Evolutionary conservation across 495 filamentous ascomycete genomes (phyloP), one percentile per base, ranked within the genome.

Genomic region (Opeltia flavorubescens): DNA sequence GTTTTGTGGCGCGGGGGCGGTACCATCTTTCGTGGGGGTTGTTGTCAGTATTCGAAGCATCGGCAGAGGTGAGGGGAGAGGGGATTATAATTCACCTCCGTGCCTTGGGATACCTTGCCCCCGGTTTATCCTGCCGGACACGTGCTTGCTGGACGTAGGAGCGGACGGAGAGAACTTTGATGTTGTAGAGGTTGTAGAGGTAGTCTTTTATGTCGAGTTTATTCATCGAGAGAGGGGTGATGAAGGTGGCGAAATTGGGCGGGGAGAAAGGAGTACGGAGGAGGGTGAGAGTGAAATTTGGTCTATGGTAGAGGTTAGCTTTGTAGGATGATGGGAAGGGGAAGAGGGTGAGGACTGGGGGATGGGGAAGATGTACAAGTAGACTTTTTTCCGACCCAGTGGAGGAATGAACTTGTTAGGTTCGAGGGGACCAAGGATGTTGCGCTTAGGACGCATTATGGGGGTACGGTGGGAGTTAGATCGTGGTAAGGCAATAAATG

Each of bases 151-250:
- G 70, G 59, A 89, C 64, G 57, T 76, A 86, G 44, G 77, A 81
- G 29, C 84, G 76, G 47, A 89, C 74, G 27, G 59, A 62, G 4
- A 69, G 57, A 23, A 71, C 71, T 34, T 69, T 59, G 40, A 86
- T 68, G 43, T 67, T 63, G 68, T 89, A 89, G 17, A 53, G 71
- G 62, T 88, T 66, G 57, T 71, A 78, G 41, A 89, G 79, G 66
- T 87, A 89, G 69, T 88, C 84, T 55, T 79, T 77, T 1, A 89
- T 58, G 62, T 88, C 85, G 50, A 87, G 74, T 64, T 89, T 89
- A 70, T 77, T 83, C 63, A 86, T 74, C 39, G 68, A 72, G 50
- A 89, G 70, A 9, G 84, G 84, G 15, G 84, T 80, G 49, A 71
- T 59, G 69, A 89, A 89, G 41, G 72, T 71, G 21, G 83, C 84